Percentiles rank a stretch among this genome's conserved stretches.
phyloP scores from a whole-genome alignment of 768 basidiomycete genomes.

The Suillus bovinus region DNA sequence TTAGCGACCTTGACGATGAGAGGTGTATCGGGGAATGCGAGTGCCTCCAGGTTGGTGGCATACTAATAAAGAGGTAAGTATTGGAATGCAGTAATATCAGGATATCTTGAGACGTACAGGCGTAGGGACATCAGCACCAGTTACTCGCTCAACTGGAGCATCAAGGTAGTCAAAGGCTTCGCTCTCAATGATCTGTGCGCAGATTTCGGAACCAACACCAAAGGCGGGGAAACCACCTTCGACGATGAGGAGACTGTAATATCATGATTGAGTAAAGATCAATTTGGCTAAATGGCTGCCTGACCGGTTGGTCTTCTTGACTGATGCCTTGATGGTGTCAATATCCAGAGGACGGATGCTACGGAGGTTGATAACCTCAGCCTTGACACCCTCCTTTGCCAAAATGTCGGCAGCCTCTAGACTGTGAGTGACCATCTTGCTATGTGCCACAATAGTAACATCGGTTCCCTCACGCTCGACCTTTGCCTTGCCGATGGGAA shows the following conservation, averaged over 20 bases:
- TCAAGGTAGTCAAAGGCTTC: conserved; percentile 99
- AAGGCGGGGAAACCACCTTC: conserved; percentile 99
- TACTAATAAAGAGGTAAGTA: conserved; percentile 54
- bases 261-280: conserved; percentile 5
- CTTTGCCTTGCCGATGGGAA: conserved; percentile 98
- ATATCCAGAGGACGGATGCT: conserved; percentile 97
- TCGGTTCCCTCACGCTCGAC: conserved; percentile 92
- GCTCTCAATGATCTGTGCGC: conserved; percentile 95
- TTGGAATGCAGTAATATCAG: conserved; percentile 12
- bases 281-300: conserved; percentile 20
- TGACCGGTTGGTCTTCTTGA: conserved; percentile 98
- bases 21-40: conserved; percentile 92
- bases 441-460: conserved; percentile 95
- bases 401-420: conserved; percentile 92
- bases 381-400: conserved; percentile 95
- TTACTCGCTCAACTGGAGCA: conserved; percentile 96
- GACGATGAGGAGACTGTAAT: conserved; percentile 77
- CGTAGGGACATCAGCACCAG: conserved; percentile 97
- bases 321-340: conserved; percentile 92
- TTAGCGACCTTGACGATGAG: conserved; percentile 94
- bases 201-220: conserved; percentile 98
- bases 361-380: conserved; percentile 97
- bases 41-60: conserved; percentile 82
- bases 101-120: conserved; percentile 57
- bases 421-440: conserved; percentile 95